Percentiles rank a stretch among this genome's conserved stretches.
Evolutionary conservation across 2,329 filamentous ascomycete genomes (phyloP).

Genomic region (Curvularia sp.): DNA sequence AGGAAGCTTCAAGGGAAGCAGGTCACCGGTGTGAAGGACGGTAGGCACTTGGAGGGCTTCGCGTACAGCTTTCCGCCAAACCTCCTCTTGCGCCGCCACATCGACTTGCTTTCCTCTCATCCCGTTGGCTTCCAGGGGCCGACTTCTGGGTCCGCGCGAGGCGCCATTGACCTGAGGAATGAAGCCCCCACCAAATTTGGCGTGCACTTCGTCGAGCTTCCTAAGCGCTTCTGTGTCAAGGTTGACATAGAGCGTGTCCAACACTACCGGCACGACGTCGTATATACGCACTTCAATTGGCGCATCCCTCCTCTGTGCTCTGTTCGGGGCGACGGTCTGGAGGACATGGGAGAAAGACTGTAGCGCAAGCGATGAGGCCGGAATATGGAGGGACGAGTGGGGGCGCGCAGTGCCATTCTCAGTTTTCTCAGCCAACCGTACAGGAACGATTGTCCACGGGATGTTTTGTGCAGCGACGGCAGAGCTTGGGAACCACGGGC

Average conservation of each 20-base stretch:
- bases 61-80: constrained; percentile 62
- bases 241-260: constrained; percentile 87
- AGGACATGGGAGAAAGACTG: constrained; percentile 80
- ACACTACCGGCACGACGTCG: constrained; percentile 77
- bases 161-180: constrained; percentile 44
- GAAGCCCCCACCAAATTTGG: constrained; percentile 76
- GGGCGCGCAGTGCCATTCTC: constrained; percentile 55
- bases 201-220: constrained; percentile 82
- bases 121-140: constrained; percentile 50
- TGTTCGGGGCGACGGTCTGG: constrained; percentile 76
- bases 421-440: constrained; percentile 57
- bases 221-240: constrained; percentile 81
- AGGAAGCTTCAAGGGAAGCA: constrained; percentile 77
- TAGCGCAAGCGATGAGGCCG: constrained; percentile 72
- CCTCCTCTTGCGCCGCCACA: constrained; percentile 40
- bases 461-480: constrained; percentile 63
- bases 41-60: constrained; percentile 74
- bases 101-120: constrained; percentile 31
- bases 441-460: constrained; percentile 85
- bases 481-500: constrained; percentile 71
- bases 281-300: constrained; percentile 84
- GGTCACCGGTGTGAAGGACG: constrained; percentile 83
- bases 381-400: constrained; percentile 80
- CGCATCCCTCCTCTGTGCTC: constrained; percentile 73
- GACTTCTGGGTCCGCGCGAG: constrained; percentile 39